Percentiles rank a stretch among this genome's conserved stretches.
phyloP scores from a whole-genome alignment of 1,284 basidiomycete species.

The Ceratobasidium papillatum region DNA sequence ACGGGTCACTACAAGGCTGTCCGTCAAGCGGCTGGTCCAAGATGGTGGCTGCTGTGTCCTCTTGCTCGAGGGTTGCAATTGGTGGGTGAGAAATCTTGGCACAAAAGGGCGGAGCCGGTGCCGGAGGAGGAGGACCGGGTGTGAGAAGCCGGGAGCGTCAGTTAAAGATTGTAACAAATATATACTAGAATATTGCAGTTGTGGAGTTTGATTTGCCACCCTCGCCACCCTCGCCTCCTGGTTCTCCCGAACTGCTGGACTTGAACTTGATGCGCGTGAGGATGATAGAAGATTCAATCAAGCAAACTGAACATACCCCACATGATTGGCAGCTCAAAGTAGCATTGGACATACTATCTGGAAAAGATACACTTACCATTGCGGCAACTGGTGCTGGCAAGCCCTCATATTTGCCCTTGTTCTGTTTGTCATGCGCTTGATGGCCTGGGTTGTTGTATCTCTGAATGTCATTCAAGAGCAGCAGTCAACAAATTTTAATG shows the following conservation, averaged over 20 bases:
- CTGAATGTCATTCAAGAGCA: conserved; percentile 3
- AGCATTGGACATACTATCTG: neutral
- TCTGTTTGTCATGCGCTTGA: neutral
- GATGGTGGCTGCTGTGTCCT: too few relatives aligned
- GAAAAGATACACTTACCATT: neutral
- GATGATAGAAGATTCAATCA: neutral
- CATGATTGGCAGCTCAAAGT: neutral
- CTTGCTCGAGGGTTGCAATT: too few relatives aligned
- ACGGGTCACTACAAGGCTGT: too few relatives aligned
- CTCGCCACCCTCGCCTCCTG: neutral
- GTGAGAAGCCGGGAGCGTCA: too few relatives aligned
- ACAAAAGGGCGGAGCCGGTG: too few relatives aligned
- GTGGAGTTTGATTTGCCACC: neutral
- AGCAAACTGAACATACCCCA: neutral
- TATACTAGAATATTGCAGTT: neutral
- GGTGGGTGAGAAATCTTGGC: too few relatives aligned
- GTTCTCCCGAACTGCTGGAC: neutral
- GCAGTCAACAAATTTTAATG: neutral
- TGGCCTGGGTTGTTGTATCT: neutral
- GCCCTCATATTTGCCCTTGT: neutral
- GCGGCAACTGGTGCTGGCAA: neutral
- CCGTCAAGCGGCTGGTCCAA: too few relatives aligned
- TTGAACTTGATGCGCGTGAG: neutral
- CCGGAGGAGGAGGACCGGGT: too few relatives aligned
- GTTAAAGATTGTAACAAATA: neutral